Percentiles rank a stretch among this genome's conserved stretches.
phyloP scores from a whole-genome alignment of 306 rosid genomes.

The Cyclanthera cordifolia region DNA sequence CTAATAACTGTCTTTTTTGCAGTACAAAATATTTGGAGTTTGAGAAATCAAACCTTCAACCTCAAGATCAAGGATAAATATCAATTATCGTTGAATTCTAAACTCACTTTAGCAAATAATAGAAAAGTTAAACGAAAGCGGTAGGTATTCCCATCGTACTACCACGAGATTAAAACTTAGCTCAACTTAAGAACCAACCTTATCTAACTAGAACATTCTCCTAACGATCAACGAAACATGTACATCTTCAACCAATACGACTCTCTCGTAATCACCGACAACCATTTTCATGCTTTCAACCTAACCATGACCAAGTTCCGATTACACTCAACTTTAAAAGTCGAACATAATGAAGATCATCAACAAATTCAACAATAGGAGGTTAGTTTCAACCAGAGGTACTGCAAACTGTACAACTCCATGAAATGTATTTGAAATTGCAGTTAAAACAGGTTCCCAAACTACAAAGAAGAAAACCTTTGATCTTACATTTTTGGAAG shows the following conservation, averaged over 20 bases:
- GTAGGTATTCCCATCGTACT: too few relatives aligned
- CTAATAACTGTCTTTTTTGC: neutral
- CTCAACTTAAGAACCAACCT: neutral
- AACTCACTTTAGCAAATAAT: too few relatives aligned
- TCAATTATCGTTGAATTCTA: too few relatives aligned
- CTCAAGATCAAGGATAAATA: too few relatives aligned
- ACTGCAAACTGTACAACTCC: slow-evolving; percentile 2
- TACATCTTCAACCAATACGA: neutral
- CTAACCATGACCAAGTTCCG: too few relatives aligned
- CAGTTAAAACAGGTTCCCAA: neutral
- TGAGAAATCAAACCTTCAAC: too few relatives aligned
- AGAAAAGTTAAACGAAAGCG: too few relatives aligned
- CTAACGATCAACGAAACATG: neutral
- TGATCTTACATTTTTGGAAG: slow-evolving; percentile 12
- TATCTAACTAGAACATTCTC: neutral
- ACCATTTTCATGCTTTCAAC: too few relatives aligned
- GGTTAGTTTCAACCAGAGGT: neutral
- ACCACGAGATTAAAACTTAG: neutral
- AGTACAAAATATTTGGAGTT: too few relatives aligned
- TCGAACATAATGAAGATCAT: neutral
- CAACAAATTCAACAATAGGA: slow-evolving; percentile 7
- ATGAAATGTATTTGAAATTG: slow-evolving; percentile 7
- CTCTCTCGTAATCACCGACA: neutral
- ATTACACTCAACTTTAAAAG: neutral
- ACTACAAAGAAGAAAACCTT: slow-evolving; percentile 6